phyloP scores from a whole-genome alignment of 345 rosid species.

The Firmiana major region DNA sequence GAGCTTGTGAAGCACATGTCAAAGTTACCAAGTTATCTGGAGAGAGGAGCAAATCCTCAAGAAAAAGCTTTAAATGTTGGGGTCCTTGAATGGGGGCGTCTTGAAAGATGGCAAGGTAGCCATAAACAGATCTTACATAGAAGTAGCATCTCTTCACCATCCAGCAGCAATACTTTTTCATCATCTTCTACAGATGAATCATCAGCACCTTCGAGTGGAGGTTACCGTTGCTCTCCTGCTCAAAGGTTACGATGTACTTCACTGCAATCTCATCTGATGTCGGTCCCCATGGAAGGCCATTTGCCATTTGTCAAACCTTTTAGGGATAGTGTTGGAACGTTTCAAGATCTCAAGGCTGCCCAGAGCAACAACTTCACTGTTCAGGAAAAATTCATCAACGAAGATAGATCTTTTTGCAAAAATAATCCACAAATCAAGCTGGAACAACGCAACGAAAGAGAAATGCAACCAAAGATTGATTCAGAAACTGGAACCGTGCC shows the following conservation, averaged over 20 bases:
- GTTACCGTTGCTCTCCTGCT: conserved; percentile 41
- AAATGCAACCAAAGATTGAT: conserved; percentile 24
- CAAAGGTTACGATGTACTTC: conserved; percentile 35
- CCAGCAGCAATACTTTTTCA: conserved; percentile 43
- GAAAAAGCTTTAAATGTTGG: conserved; percentile 76
- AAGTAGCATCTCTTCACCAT: conserved; percentile 41
- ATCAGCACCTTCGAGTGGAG: conserved; percentile 43
- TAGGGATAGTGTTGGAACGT: conserved; percentile 28
- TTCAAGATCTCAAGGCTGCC: conserved; percentile 24
- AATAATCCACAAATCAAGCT: conserved; percentile 19
- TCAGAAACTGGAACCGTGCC: conserved; percentile 23
- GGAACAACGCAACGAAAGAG: conserved; percentile 30
- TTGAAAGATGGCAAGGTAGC: conserved; percentile 77
- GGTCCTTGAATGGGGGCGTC: conserved; percentile 88
- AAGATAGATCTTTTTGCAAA: conserved; percentile 27
- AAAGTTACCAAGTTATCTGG: conserved; percentile 72
- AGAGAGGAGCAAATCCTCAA: conserved; percentile 46
- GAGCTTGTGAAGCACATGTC: conserved; percentile 96
- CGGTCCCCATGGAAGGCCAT: conserved; percentile 39
- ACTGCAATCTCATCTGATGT: conserved; percentile 36
- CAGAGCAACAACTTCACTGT: conserved; percentile 22
- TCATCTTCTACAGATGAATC: conserved; percentile 43
- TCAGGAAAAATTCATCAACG: conserved; percentile 16
- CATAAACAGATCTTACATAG: conserved; percentile 39
- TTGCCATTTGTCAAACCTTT: conserved; percentile 24